Evolutionary conservation across 2,329 filamentous ascomycete genomes (phyloP), one percentile per base, ranked within the genome.

Genomic region (Hymenoscyphus repandus): DNA sequence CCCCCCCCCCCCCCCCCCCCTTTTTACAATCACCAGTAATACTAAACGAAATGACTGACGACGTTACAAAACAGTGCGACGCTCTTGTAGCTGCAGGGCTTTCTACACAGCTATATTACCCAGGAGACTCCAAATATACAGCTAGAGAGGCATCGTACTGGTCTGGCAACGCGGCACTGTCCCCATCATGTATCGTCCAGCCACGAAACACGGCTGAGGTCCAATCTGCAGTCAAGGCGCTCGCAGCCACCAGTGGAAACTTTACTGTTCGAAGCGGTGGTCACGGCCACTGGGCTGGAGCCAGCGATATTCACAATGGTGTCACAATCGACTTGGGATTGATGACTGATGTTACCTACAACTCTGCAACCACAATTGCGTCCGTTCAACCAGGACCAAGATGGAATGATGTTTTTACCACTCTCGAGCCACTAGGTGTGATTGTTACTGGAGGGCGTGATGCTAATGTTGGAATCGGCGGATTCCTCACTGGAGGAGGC

Each of bases 211-310:
- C 49, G 1, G 42, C 15, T n/a, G 49, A 50, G 15, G 49, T 50
- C 12, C 34, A 33, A 33, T 30, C 36, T 9, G 49, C 37, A 10
- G 30, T 50, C 13, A 40, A 46, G 15, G 27, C 38, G 11, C 17
- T 50, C 13, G 42, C 33, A n/a, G 6, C 15, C 15, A 22, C 20
- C n/a, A 10, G 9, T 13, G 17, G 39, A 10, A 33, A 63, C 30
- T 82, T 82, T 56, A 77, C 78, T 3, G 63, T 79, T 55, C 77
- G 78, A 54, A 75, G 75, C 6, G 79, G 79, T 15, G 80, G 79
- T 1, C 79, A 82, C 64, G 76, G 74, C 46, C 73, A 74, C 2
- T 78, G 79, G 58, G 69, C 74, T 18, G 72, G 73, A 54, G 74
- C 72, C 38, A 70, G 76, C 2, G 80, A 72, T 54, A 72, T 76